phyloP scores from a whole-genome alignment of 2,329 filamentous ascomycete genomes.

The Monilinia polystroma region DNA sequence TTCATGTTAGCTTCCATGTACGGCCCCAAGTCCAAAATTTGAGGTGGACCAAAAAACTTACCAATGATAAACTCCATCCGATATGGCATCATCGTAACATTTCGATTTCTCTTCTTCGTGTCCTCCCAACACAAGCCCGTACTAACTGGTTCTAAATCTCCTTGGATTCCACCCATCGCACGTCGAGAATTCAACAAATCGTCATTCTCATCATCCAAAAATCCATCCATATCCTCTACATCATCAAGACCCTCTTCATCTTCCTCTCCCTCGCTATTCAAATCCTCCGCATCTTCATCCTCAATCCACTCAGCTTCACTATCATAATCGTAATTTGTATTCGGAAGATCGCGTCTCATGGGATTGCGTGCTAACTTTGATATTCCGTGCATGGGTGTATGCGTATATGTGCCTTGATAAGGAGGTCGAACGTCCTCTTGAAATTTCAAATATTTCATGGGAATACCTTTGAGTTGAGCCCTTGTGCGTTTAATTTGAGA shows the following conservation, averaged over 20 bases:
- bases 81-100: constrained; percentile 56
- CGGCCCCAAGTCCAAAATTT: neutral
- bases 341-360: constrained; percentile 51
- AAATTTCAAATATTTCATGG: constrained; percentile 46
- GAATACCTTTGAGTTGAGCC: constrained; percentile 32
- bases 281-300: constrained; percentile 59
- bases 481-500: constrained; percentile 34
- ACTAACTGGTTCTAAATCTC: constrained; percentile 72
- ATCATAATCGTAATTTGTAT: constrained; percentile 78
- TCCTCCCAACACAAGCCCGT: constrained; percentile 86
- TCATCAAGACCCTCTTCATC: constrained; percentile 64
- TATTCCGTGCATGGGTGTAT: constrained; percentile 48
- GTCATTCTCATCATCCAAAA: constrained; percentile 67
- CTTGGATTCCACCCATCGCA: constrained; percentile 52
- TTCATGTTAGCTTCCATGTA: constrained; percentile 16
- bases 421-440: constrained; percentile 65
- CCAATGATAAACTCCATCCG: constrained; percentile 67
- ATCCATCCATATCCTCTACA: constrained; percentile 70
- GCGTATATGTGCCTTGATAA: constrained; percentile 69
- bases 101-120: constrained; percentile 47
- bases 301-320: constrained; percentile 84
- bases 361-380: constrained; percentile 55
- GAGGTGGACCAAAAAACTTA: constrained; percentile 24
- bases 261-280: constrained; percentile 62
- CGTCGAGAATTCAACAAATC: constrained; percentile 52